These are phyloP conservation scores for Castanopsis chinensis DNA, from an alignment of 306 rosid genomes.

Conservation along the genomic window DNA sequence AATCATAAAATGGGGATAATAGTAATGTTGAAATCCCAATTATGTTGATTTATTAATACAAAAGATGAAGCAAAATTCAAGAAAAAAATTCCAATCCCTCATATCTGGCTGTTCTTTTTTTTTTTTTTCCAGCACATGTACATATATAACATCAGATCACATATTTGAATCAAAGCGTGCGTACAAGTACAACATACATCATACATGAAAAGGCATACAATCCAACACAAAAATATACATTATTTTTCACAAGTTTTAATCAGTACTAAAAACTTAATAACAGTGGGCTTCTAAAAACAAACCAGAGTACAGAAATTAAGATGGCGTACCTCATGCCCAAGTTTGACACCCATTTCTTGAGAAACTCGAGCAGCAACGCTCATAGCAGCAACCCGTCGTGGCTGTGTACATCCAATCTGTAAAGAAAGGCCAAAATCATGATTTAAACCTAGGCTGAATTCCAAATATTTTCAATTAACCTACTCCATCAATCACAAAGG, in stretches of 20 bases:
- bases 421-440: neutral
- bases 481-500: neutral
- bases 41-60: neutral
- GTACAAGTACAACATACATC: neutral
- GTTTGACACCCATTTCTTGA: constrained; percentile 95
- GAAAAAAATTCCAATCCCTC: neutral
- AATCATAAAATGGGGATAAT: neutral
- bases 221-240: neutral
- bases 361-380: constrained; percentile 98
- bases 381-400: constrained; percentile 98
- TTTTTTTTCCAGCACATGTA: neutral
- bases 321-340: constrained; percentile 80
- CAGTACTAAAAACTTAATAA: neutral
- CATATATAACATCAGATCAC: neutral
- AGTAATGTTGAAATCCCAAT: neutral
- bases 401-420: constrained; percentile 97
- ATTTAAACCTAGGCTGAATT: neutral
- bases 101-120: neutral
- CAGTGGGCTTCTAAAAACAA: neutral
- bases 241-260: neutral
- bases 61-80: neutral
- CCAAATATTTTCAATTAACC: constrained; percentile 2
- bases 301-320: constrained; percentile 7
- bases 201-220: neutral
- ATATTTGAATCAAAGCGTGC: neutral